Percentiles rank a stretch among this genome's conserved stretches.
These are phyloP conservation scores for Phytophthora sansomeana DNA, from an alignment of 352 stramenopile genomes.

Conservation along the genomic window DNA sequence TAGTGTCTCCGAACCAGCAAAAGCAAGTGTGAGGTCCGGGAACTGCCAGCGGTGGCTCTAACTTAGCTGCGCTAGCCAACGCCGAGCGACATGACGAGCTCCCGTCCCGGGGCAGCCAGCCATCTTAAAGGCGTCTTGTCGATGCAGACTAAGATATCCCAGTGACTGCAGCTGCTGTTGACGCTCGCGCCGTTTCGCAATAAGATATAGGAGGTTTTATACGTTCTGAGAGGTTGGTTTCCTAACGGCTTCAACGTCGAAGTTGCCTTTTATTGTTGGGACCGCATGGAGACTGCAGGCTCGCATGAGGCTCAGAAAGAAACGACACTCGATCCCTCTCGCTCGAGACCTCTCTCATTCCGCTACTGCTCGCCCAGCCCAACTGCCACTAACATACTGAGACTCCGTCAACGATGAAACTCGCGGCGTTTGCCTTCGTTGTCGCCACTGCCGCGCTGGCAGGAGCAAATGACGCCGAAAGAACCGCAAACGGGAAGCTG, in stretches of 20 bases:
- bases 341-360: constrained; percentile 22
- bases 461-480: constrained; percentile 7
- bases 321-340: constrained; percentile 31
- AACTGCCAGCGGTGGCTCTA: background rate
- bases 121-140: constrained; percentile 16
- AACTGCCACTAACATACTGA: constrained; percentile 19
- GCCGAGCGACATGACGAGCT: constrained; percentile 20
- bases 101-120: constrained; percentile 21
- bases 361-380: constrained; percentile 6
- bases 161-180: background rate
- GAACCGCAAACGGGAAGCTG: background rate
- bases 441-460: background rate
- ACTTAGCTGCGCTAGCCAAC: background rate
- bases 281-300: constrained; percentile 25
- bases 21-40: constrained; percentile 29
- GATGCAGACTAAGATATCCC: constrained; percentile 16
- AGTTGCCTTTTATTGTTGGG: background rate
- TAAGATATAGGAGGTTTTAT: constrained; percentile 21
- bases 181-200: constrained; percentile 27
- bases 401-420: constrained; percentile 21
- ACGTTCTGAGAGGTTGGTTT: constrained; percentile 22
- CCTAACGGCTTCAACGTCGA: constrained; percentile 37
- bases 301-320: constrained; percentile 2
- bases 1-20: constrained; percentile 26
- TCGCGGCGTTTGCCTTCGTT: constrained; percentile 7